phyloP scores from a whole-genome alignment of 495 filamentous ascomycete species.

The Podospora comata region DNA sequence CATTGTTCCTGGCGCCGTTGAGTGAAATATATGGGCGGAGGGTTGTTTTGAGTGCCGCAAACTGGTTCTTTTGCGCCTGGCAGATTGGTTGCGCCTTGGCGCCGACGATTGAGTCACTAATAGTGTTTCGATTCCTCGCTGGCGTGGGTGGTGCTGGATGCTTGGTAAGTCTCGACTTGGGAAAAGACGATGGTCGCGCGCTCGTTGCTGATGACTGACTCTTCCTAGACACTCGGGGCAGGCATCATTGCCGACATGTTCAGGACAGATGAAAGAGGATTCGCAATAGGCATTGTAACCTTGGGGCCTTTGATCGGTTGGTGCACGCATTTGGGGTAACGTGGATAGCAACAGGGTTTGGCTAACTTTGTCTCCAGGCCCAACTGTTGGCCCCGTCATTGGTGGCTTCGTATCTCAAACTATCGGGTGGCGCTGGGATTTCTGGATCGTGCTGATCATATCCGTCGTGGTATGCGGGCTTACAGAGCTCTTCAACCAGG shows the following conservation, averaged over 20 bases:
- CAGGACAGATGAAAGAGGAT: constrained; percentile 50
- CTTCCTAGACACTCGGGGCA: constrained; percentile 43
- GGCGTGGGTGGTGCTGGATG: constrained; percentile 43
- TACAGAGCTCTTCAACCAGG: constrained; percentile 50
- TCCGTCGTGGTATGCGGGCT: constrained; percentile 38
- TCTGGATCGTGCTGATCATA: constrained; percentile 56
- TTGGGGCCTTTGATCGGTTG: constrained; percentile 43
- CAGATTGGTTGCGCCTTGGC: constrained; percentile 68
- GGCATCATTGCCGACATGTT: constrained; percentile 61
- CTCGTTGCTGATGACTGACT: constrained; percentile 2
- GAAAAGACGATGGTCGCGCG: neutral
- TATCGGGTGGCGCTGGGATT: constrained; percentile 60
- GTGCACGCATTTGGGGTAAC: constrained; percentile 22
- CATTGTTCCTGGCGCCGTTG: constrained; percentile 61
- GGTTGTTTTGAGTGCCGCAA: constrained; percentile 57
- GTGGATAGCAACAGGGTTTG: neutral
- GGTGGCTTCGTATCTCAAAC: constrained; percentile 55
- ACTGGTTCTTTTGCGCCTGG: constrained; percentile 66
- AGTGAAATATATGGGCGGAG: constrained; percentile 72
- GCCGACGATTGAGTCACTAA: constrained; percentile 54
- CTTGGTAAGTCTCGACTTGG: constrained; percentile 21
- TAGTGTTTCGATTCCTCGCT: constrained; percentile 63
- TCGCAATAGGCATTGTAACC: constrained; percentile 54
- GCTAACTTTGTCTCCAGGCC: constrained; percentile 30
- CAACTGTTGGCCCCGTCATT: constrained; percentile 50